A percentile compares a stretch with the other conserved stretches of the same genome.
phyloP scores from a whole-genome alignment of 1,284 basidiomycete species.

The Ceratobasidium sp. region DNA sequence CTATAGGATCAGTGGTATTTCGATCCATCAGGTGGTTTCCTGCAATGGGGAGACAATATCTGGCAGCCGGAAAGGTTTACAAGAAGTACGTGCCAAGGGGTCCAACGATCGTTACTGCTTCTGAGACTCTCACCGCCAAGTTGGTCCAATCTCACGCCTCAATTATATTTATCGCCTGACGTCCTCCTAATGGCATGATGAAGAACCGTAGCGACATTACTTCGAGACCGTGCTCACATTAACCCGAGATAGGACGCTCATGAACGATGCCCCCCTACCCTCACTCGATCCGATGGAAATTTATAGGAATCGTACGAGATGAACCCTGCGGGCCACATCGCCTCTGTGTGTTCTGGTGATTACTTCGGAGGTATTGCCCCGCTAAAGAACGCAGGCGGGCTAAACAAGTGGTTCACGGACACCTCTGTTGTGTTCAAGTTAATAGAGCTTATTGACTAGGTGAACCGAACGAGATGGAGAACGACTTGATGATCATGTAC shows the following conservation, averaged over 20 bases:
- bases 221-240: constrained; percentile 68
- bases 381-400: constrained; percentile 61
- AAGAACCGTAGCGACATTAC: constrained; percentile 68
- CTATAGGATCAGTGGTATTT: constrained; percentile 76
- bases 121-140: constrained; percentile 69
- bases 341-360: constrained; percentile 80
- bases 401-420: constrained; percentile 68
- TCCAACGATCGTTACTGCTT: constrained; percentile 57
- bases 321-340: constrained; percentile 67
- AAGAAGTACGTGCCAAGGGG: constrained; percentile 55
- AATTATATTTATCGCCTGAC: constrained; percentile 54
- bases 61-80: constrained; percentile 58
- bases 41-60: constrained; percentile 64
- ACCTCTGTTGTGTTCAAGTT: constrained; percentile 55
- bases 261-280: constrained; percentile 63
- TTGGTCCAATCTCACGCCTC: constrained; percentile 29
- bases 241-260: constrained; percentile 69
- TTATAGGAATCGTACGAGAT: constrained; percentile 72
- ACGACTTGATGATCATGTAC: too few species aligned
- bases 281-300: constrained; percentile 58
- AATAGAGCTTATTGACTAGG: too few species aligned
- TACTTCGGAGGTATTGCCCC: constrained; percentile 74
- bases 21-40: constrained; percentile 74
- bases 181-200: constrained; percentile 63
- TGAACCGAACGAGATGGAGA: too few species aligned